Evolutionary conservation across 805 yeast genomes (phyloP).

Genomic region (Metschnikowia vanudenii): DNA sequence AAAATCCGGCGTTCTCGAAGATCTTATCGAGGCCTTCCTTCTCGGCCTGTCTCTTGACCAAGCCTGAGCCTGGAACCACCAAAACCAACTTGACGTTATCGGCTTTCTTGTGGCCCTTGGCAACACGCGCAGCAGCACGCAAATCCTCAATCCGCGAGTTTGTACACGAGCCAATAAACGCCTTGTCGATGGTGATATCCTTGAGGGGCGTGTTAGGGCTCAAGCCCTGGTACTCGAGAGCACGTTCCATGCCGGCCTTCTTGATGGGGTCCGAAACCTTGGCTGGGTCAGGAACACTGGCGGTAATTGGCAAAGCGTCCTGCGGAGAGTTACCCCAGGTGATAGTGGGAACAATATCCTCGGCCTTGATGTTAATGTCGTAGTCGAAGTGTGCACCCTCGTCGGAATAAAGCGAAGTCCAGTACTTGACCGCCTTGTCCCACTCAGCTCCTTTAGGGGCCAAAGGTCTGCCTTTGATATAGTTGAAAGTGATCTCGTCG

Average conservation of each 20-base stretch:
- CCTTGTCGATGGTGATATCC: slow-evolving; percentile 83
- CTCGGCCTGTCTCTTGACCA: slow-evolving; percentile 92
- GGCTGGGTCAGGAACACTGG: slow-evolving; percentile 87
- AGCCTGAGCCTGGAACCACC: slow-evolving; percentile 97
- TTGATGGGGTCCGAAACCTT: slow-evolving; percentile 65
- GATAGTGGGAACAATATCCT: slow-evolving; percentile 89
- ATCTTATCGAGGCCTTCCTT: slow-evolving; percentile 90
- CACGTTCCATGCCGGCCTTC: slow-evolving; percentile 84
- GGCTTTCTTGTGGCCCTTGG: slow-evolving; percentile 86
- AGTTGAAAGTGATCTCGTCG: slow-evolving; percentile 83
- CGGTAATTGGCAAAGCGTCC: slow-evolving; percentile 95
- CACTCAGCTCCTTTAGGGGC: slow-evolving; percentile 93
- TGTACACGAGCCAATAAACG: slow-evolving; percentile 97
- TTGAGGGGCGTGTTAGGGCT: slow-evolving; percentile 74
- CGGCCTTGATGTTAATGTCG: slow-evolving; percentile 76
- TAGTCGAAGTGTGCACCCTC: slow-evolving; percentile 87
- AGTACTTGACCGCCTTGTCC: slow-evolving; percentile 90
- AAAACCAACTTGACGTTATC: slow-evolving; percentile 74
- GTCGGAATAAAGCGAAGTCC: slow-evolving; percentile 87
- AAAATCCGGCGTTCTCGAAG: slow-evolving; percentile 89
- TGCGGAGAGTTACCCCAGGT: slow-evolving; percentile 99
- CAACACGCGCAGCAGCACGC: slow-evolving; percentile 92
- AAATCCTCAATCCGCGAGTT: slow-evolving; percentile 97
- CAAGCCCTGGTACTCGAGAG: slow-evolving; percentile 90
- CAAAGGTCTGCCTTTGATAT: slow-evolving; percentile 89